Conservation (phyloP, 2,329 filamentous ascomycete species). For the Aspergillus tamarii region DNA sequence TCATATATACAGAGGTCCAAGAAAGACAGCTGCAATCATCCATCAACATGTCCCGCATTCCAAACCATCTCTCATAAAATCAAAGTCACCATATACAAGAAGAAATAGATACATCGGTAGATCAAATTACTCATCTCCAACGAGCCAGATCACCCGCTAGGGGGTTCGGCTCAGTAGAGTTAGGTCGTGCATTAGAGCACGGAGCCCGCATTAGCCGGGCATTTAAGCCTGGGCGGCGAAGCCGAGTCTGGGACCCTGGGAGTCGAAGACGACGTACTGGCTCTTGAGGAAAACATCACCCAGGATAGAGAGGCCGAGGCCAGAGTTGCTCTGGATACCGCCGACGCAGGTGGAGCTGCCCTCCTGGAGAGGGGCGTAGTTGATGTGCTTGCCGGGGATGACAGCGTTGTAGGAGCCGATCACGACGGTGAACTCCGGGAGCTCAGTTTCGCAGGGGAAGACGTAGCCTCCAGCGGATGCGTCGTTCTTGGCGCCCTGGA, state of each 20-base stretch:
- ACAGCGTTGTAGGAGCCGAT: conserved; percentile 55
- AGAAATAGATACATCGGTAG: neutral
- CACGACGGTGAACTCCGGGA: conserved; percentile 58
- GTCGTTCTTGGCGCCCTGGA: conserved; percentile 56
- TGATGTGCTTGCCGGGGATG: conserved; percentile 59
- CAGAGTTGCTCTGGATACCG: conserved; percentile 68
- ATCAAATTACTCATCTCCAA: neutral
- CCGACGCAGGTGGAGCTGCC: conserved; percentile 66
- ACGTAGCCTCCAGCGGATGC: conserved; percentile 57
- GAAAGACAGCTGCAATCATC: neutral
- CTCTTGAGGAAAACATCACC: conserved; percentile 81
- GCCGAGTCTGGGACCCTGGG: conserved; percentile 51
- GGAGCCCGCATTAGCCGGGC: neutral
- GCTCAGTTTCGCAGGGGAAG: conserved; percentile 54
- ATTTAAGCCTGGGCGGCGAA: conserved; percentile 48
- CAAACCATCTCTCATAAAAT: neutral
- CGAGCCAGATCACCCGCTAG: neutral
- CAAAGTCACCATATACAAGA: neutral
- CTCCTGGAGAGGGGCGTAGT: conserved; percentile 50
- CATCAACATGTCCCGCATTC: neutral
- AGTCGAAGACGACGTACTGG: conserved; percentile 73
- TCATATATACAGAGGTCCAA: conserved; percentile 3
- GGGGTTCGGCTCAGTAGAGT: neutral
- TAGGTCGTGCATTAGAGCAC: neutral
- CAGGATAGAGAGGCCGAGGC: conserved; percentile 68